These are phyloP conservation scores for Phytopythium boreale DNA, from an alignment of 352 stramenopile genomes.

Conservation along the genomic window DNA sequence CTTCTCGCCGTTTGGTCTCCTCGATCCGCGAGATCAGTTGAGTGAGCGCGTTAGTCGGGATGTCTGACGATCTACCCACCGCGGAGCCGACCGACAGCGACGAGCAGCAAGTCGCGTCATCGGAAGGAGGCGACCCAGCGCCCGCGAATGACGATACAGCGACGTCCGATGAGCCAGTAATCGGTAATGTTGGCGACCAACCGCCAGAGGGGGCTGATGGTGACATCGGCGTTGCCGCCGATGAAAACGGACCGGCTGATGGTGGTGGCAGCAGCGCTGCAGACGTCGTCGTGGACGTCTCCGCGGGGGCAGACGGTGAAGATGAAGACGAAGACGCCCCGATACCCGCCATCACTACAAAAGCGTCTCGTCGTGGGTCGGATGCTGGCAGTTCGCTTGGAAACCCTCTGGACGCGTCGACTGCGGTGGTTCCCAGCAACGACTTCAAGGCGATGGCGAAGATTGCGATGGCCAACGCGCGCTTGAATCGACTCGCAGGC, in stretches of 20 bases:
- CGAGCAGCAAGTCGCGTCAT: not conserved
- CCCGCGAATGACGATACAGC: not conserved
- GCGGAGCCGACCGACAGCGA: not conserved
- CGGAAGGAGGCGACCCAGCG: not conserved
- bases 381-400: constrained; percentile 8
- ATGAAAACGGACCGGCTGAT: not conserved
- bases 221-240: not conserved
- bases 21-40: not conserved
- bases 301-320: not conserved
- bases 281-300: not conserved
- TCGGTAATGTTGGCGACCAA: not conserved
- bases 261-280: not conserved
- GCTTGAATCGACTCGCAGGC: constrained; percentile 30
- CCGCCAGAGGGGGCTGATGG: not conserved
- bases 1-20: not conserved
- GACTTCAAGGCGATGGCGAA: constrained; percentile 19
- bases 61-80: not conserved
- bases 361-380: not conserved
- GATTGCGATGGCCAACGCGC: constrained; percentile 16
- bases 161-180: not conserved
- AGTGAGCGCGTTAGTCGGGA: not conserved
- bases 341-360: not conserved
- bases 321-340: not conserved
- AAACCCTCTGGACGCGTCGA: constrained; percentile 6
- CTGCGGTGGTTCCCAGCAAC: constrained; percentile 7